Base-by-base conservation (phyloP, 495 filamentous ascomycete genomes). In the Aspergillus cavernicola region DNA sequence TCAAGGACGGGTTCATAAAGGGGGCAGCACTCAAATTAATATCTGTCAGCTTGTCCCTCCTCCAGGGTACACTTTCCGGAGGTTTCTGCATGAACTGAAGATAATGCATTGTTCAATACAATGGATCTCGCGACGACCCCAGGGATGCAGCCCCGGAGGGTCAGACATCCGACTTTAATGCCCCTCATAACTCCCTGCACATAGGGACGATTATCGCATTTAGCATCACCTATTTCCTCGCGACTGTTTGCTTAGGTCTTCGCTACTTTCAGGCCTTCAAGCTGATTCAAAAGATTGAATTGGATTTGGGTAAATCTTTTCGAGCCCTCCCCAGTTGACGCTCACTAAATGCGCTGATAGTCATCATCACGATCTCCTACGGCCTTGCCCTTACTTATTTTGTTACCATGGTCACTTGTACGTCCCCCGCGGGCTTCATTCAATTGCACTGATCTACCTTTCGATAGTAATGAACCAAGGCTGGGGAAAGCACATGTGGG, bases 221-320 rank as follows among this genome's bases (percentile, higher is more conserved):
- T 56, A 53, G 43, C 0, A 11, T 40, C 4, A 60, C 53, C 1
- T 57, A 50, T 51, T 51, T 56, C 19, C 7, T 60, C 13, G 58
- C 58, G 23, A 57, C 58, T 1, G 10, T 53, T 0, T 56, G 57
- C 15, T 5, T 60, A 6, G 53, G 43, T 12, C 53, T 60, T 19
- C 49, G 58, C 6, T 60, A 57, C 32, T 60, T 60, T 23, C 53
- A 60, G 44, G 53, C 58, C 15, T 42, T 60, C 23, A 55, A 77
- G 47, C 38, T 64, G 37, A 55, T 48, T n/a, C 52, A 57, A 36
- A 51, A 58, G 53, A 28, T 64, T 26, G 50, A 64, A 41, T 1
- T 57, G 39, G 43, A 61, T 55, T 20, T 64, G 35, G 56, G 42
- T 45, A 45, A 18, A 3, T 8, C 8, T 33, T 23, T 4, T 22